phyloP scores from a whole-genome alignment of 108 stramenopile genomes.

The Nitzschia palea region DNA sequence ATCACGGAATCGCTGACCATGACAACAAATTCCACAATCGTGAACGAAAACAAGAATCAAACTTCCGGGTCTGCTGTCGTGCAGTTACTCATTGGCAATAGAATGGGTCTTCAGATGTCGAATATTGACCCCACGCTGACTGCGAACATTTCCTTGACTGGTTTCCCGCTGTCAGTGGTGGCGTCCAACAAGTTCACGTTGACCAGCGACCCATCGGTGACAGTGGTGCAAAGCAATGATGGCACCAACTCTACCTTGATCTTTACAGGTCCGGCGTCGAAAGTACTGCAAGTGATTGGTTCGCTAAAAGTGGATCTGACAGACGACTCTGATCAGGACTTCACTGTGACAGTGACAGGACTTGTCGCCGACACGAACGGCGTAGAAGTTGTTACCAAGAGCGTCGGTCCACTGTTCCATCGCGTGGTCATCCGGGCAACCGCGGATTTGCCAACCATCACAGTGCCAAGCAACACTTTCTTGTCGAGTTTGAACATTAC shows the following conservation, averaged over 20 bases:
- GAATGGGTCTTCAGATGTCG: neutral
- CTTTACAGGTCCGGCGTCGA: neutral
- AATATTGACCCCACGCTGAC: slow-evolving; percentile 10
- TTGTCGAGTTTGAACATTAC: neutral
- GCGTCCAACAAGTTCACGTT: neutral
- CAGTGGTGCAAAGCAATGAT: neutral
- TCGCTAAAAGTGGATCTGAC: neutral
- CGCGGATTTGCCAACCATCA: slow-evolving; percentile 3
- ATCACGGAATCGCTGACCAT: neutral
- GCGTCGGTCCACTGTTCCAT: neutral
- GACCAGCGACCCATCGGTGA: neutral
- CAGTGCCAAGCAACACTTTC: neutral
- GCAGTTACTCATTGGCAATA: neutral
- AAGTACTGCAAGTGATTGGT: neutral
- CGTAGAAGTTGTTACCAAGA: neutral
- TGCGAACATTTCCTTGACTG: neutral
- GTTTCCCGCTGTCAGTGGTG: neutral
- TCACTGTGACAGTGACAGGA: neutral
- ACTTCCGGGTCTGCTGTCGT: neutral
- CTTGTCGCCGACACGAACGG: slow-evolving; percentile 3
- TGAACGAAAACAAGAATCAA: neutral
- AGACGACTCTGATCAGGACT: slow-evolving; percentile 6
- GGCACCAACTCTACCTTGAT: neutral
- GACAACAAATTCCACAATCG: neutral
- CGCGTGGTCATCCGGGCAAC: slow-evolving; percentile 1